Evolutionary conservation across 805 yeast genomes (phyloP), one percentile per base, ranked within the genome.

Genomic region (Candida xyloterini): DNA sequence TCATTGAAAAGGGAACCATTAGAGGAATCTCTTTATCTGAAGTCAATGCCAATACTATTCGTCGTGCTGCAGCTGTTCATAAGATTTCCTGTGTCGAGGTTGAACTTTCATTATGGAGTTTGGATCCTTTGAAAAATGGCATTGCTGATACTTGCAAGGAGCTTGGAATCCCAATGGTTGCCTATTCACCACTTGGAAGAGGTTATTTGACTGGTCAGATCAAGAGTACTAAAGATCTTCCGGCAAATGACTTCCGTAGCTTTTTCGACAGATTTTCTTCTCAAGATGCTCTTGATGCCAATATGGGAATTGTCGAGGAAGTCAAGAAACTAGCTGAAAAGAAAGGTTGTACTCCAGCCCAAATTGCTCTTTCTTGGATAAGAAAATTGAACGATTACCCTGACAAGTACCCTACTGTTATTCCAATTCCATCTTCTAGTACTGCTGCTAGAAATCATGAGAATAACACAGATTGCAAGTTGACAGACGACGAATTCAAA

Each of bases 401-500:
- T 48, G 53, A 51, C 5, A 50, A 48, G 26, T 70, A 66, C 38
- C 75, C 89, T 15, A 68, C 63, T 42, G 69, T 86, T 30, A 56
- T 89, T 33, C 95, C 96, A 25, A 84, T 89, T 59, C 96, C 96
- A 15, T 81, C 90, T 38, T 81, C 86, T 3, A 73, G 88, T 5
- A 74, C 80, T 29, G 58, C 65, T 3, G 66, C 60, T 9, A 79
- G 85, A 58, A 77, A 83, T 13, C 68, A 70, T 31, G 84, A 78
- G 57, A 89, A 87, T 62, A 67, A 75, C 47, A 63, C 68, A 15
- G 60, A 59, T 34, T 49, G 74, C 35, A 59, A 62, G 10, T 62
- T 88, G 39, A 57, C 78, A 3, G 78, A 73, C 11, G 73, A 57
- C 0, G 88, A 84, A 43, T 71, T 83, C 48, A 60, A 63, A 1